Evolutionary conservation across 805 yeast genomes (phyloP).

Genomic region (Starmerella kuoi): DNA sequence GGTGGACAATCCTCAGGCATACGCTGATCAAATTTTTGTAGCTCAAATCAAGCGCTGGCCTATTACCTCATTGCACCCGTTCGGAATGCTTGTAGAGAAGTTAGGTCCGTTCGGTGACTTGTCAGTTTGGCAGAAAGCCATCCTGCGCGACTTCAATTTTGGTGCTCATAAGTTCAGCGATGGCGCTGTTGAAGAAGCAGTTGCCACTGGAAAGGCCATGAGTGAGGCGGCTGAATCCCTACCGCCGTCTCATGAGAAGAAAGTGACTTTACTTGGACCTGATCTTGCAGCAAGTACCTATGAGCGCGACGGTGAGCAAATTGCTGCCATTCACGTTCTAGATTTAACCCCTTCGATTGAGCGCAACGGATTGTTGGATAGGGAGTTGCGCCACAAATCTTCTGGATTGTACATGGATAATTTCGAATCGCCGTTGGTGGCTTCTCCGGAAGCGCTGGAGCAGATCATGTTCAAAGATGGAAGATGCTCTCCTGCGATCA

Average conservation of each 20-base stretch:
- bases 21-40: constrained; percentile 71
- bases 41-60: constrained; percentile 99
- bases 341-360: constrained; percentile 65
- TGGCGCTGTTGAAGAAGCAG: constrained; percentile 34
- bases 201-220: constrained; percentile 20
- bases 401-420: constrained; percentile 69
- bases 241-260: background rate
- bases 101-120: constrained; percentile 71
- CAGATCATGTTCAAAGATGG: constrained; percentile 40
- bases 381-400: constrained; percentile 82
- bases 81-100: constrained; percentile 82
- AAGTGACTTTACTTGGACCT: constrained; percentile 3
- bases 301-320: constrained; percentile 39
- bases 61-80: constrained; percentile 94
- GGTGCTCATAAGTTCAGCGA: constrained; percentile 33
- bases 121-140: constrained; percentile 72
- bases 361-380: constrained; percentile 66
- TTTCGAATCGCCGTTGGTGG: constrained; percentile 52
- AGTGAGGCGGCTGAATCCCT: constrained; percentile 5
- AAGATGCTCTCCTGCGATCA: constrained; percentile 51
- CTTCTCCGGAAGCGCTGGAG: constrained; percentile 33
- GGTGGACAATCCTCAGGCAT: constrained; percentile 78
- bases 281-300: constrained; percentile 15
- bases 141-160: constrained; percentile 55
- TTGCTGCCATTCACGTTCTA: constrained; percentile 73